Evolutionary conservation across 1,284 basidiomycete genomes (phyloP), one percentile per base, ranked within the genome.

Genomic region (Ceratobasidium sp.): DNA sequence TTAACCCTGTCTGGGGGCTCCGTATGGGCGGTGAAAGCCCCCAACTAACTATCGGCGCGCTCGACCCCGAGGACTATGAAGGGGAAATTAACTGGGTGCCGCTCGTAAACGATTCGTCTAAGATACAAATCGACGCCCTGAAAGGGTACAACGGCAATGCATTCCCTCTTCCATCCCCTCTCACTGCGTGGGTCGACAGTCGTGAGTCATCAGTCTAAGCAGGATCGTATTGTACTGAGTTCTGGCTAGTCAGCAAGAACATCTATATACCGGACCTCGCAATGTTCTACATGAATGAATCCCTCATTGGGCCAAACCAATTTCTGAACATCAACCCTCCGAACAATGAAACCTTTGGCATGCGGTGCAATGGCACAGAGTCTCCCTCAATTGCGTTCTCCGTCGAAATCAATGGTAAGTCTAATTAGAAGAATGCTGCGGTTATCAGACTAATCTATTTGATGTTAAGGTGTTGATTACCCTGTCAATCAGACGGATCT

Each of bases 1-100:
- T 67, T 4, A 56, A 67, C 29, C 62, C 62, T 23, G 52, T 67
- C 30, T 67, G 62, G 62, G 62, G 62, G n/a, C 36, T 67, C 11
- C 62, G 62, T 11, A 14, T 67, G 39, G 62, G 52, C 16, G 62
- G 62, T 5, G 52, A 56, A 6, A 67, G 56, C 13, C 52, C 52
- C 13, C 52, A 29, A 16, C 14, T 67, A 14, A 67, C 62, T 2
- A 67, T 67, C 23, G 62, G 62, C 4, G 62, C 62, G 33, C 42
- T 67, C 9, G 62, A 67, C 25, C 62, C 62, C 4, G 47, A 56
- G 14, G 62, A 67, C 4, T 67, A 67, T 23, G 52, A 67, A 19
- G 62, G 62, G 27, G 53, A 67, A 14, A 67, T 67, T 27, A 67
- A 67, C 23, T 67, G 62, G 62, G 62, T 67, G 16, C 62, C 62